Base-by-base conservation (phyloP, 163 green algal species). In the Scenedesmus sp. region DNA sequence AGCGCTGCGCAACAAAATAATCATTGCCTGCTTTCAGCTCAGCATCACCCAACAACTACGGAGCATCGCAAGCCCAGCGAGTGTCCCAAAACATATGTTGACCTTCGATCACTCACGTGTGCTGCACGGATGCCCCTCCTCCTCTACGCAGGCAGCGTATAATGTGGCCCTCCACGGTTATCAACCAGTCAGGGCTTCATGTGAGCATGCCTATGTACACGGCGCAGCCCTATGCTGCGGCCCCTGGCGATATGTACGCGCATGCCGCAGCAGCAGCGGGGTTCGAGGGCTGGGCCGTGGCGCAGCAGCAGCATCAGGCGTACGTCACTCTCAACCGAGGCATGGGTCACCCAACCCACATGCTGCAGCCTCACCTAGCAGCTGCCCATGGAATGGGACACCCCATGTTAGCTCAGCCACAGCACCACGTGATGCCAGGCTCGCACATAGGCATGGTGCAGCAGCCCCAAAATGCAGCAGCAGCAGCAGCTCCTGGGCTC, bases 261-360 rank as follows among this genome's bases (percentile, higher is more conserved):
- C 86, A n/a, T 4, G 86, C 86, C n/a, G 64, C 86, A 55, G 86
- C 86, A 67, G 66, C 84, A 56, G 84, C 84, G 13, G 52, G 86
- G 18, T 90, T 85, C 26, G 86, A 90, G 34, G 70, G 70, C 70
- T 90, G 86, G 86, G 70, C 86, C 1, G 18, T 83, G 52, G 86
- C 87, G 46, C 87, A 86, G 87, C 87, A 86, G 87, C 87, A 87
- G 87, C 87, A 86, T 23, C 55, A 74, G 54, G 70, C 12, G 23
- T 70, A 90, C n/a, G 26, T 34, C 20, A 59, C 9, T 34, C 26
- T 57, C 15, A 59, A 46, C 59, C n/a, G 59, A 8, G 20, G 54
- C 59, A 64, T 34, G 16, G 60, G 23, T 10, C n/a, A 46, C 52
- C 84, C 46, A 4, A n/a, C 10, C 16, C 84, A 88, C 59, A 79